phyloP scores from a whole-genome alignment of 129 eudicot species.

The Apium graveolens region DNA sequence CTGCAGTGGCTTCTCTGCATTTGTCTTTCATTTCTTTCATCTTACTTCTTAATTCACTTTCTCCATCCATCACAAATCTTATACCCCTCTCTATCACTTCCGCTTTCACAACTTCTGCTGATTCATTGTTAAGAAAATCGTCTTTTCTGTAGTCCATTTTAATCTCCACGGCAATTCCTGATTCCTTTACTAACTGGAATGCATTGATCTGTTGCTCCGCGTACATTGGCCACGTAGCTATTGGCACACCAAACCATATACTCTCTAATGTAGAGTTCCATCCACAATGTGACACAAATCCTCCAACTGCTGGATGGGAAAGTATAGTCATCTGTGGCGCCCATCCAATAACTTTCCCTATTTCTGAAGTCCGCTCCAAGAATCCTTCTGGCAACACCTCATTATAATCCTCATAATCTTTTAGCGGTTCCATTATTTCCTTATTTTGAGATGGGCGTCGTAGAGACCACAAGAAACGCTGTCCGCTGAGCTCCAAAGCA shows the following conservation, averaged over 20 bases:
- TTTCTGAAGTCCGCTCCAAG: neutral
- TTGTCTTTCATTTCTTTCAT: neutral
- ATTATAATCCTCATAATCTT: neutral
- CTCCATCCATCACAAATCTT: neutral
- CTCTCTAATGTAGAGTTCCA: conserved; percentile 10
- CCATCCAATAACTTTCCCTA: conserved; percentile 1
- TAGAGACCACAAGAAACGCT: conserved; percentile 3
- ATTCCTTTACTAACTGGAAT: conserved; percentile 16
- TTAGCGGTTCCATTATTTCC: neutral
- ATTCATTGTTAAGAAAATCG: neutral
- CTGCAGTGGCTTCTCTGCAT: neutral
- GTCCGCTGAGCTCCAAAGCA: neutral
- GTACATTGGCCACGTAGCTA: conserved; percentile 12
- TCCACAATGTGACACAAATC: conserved; percentile 3
- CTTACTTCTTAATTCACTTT: neutral
- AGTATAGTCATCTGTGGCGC: neutral
- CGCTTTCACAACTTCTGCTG: neutral
- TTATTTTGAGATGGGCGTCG: neutral
- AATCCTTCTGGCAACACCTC: conserved; percentile 7
- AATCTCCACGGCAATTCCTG: conserved; percentile 31
- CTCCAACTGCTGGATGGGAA: conserved; percentile 1
- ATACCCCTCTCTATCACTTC: neutral
- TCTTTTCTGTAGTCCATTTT: conserved; percentile 26
- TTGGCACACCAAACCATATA: conserved; percentile 10
- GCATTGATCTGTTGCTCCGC: conserved; percentile 41